phyloP scores from a whole-genome alignment of 257 asterid genomes.

The Plantago elongata region DNA sequence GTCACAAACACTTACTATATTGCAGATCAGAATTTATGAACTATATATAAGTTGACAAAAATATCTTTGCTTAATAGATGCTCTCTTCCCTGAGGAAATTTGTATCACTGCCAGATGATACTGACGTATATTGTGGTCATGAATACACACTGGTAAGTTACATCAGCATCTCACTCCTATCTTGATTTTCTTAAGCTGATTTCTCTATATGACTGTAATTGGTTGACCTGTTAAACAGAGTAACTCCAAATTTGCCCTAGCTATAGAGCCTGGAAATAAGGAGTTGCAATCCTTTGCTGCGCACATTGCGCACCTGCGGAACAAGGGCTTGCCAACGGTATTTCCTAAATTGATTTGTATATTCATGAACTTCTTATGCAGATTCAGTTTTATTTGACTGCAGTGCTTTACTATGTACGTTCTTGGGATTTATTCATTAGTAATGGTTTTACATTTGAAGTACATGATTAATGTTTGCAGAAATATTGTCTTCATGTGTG shows the following conservation, averaged over 20 bases:
- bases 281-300: conserved; percentile 73
- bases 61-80: conserved; percentile 50
- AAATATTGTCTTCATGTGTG: too few species aligned
- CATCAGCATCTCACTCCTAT: conserved; percentile 5
- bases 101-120: conserved; percentile 71
- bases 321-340: conserved; percentile 91
- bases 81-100: conserved; percentile 70
- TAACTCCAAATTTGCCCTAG: conserved; percentile 88
- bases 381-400: conserved; percentile 7
- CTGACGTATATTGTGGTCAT: conserved; percentile 81
- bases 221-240: conserved; percentile 47
- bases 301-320: conserved; percentile 51
- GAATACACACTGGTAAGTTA: conserved; percentile 76
- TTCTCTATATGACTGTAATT: conserved; percentile 12
- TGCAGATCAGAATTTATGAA: too few species aligned
- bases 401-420: neutral
- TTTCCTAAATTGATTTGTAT: conserved; percentile 10
- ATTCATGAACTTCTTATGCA: conserved; percentile 12
- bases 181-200: conserved; percentile 13
- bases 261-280: conserved; percentile 75
- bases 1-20: too few species aligned
- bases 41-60: too few species aligned
- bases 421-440: neutral
- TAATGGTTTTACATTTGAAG: neutral
- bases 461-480: neutral